Evolutionary conservation across 176 grass and related monocot genomes (phyloP).

Genomic region (Oryza brachyantha): DNA sequence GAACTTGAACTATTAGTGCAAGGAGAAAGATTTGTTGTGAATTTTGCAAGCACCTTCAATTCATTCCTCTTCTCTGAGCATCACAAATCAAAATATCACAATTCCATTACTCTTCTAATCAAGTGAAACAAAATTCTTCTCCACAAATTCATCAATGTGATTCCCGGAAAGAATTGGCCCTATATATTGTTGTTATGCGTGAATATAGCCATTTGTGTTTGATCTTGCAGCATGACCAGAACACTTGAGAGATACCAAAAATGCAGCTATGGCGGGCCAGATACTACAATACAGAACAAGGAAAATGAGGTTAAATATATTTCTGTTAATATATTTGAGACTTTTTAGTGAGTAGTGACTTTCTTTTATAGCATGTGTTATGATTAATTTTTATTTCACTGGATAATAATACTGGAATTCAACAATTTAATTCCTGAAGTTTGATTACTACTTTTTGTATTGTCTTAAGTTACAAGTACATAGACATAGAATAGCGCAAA

Average conservation of each 20-base stretch:
- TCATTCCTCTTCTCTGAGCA: neutral
- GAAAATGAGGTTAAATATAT: slow-evolving; percentile 53
- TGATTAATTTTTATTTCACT: neutral
- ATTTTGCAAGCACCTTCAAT: neutral
- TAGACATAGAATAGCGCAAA: no score
- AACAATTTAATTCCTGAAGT: neutral
- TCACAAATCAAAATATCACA: neutral
- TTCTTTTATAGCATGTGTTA: neutral
- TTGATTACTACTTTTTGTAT: no score
- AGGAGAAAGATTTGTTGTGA: neutral
- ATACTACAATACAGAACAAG: slow-evolving; percentile 67
- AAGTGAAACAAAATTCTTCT: no score
- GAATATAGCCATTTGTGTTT: neutral
- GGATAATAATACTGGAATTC: neutral
- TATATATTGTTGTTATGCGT: neutral
- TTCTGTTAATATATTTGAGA: neutral
- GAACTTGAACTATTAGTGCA: neutral
- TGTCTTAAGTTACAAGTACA: no score
- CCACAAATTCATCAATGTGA: neutral
- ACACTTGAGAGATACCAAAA: slow-evolving; percentile 78
- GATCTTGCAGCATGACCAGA: slow-evolving; percentile 58
- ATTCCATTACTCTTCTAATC: no score
- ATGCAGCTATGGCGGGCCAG: slow-evolving; percentile 54
- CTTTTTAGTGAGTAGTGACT: neutral
- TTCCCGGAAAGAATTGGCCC: neutral